A percentile compares a stretch with the other conserved stretches of the same genome.
Evolutionary conservation across 116 monocot species (phyloP).

Genomic region (Iris pallida): DNA sequence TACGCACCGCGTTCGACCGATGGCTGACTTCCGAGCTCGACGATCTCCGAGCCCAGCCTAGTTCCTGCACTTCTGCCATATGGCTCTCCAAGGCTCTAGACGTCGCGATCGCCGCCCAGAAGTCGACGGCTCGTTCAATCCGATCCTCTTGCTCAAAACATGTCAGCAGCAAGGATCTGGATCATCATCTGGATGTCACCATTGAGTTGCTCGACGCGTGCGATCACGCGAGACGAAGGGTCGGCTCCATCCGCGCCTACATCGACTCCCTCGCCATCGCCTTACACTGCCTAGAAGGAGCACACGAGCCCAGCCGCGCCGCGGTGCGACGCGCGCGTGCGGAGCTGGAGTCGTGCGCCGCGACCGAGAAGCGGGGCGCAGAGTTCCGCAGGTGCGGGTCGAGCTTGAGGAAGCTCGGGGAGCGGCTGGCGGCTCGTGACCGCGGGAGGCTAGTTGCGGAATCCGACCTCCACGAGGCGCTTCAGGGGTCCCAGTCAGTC

Average conservation of each 20-base stretch:
- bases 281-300: conserved; percentile 5
- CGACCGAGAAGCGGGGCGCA: conserved; percentile 7
- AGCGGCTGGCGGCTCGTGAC: too few relatives aligned
- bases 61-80: conserved; percentile 1
- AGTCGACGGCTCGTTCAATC: neutral
- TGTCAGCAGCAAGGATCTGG: neutral
- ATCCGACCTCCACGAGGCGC: neutral
- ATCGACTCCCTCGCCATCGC: neutral
- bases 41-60: conserved; percentile 14
- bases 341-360: conserved; percentile 3
- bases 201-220: conserved; percentile 19
- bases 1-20: conserved; percentile 32
- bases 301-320: neutral
- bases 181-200: conserved; percentile 1
- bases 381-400: conserved; percentile 16
- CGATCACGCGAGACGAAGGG: neutral
- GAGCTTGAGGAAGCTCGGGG: conserved; percentile 13
- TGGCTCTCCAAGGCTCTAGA: conserved; percentile 28
- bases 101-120: conserved; percentile 18
- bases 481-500: neutral
- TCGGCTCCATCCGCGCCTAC: conserved; percentile 2
- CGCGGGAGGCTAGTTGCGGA: neutral
- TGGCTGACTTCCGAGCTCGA: too few relatives aligned
- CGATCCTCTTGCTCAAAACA: neutral
- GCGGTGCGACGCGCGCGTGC: neutral